Conservation (phyloP, 2,329 filamentous ascomycete genomes). For the Chaetomiaceae sp. region DNA sequence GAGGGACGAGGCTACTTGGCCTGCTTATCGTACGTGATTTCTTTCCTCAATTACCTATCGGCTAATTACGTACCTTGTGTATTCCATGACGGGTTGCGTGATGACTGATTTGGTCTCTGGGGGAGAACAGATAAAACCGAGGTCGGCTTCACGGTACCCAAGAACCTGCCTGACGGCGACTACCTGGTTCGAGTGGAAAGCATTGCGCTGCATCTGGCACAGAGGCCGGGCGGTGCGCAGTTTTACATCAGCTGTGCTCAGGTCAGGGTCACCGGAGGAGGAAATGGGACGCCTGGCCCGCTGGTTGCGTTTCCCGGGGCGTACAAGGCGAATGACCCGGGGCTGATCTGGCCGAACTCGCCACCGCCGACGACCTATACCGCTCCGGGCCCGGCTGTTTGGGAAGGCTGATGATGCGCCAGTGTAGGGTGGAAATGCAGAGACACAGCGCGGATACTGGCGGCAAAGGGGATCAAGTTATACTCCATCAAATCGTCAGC, state of each 20-base stretch:
- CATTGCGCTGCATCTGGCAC: slow-evolving; percentile 34
- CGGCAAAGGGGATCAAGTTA: too few relatives aligned
- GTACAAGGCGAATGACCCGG: slow-evolving; percentile 30
- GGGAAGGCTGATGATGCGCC: too few relatives aligned
- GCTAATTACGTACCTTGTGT: too few relatives aligned
- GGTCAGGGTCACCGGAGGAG: slow-evolving; percentile 29
- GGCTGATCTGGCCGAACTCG: slow-evolving; percentile 28
- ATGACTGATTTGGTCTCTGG: too few relatives aligned
- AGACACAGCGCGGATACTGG: too few relatives aligned
- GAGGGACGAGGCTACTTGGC: too few relatives aligned
- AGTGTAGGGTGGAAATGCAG: too few relatives aligned
- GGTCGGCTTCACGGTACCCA: slow-evolving; percentile 31
- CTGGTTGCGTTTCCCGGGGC: slow-evolving; percentile 31
- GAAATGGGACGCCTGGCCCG: slow-evolving; percentile 23
- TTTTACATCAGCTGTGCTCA: slow-evolving; percentile 34
- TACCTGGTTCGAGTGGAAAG: slow-evolving; percentile 38
- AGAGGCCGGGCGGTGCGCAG: slow-evolving; percentile 32
- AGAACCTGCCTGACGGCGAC: slow-evolving; percentile 33
- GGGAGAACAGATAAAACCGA: slow-evolving; percentile 27
- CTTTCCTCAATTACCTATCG: too few relatives aligned
- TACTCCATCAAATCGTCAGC: too few relatives aligned
- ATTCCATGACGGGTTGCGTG: too few relatives aligned
- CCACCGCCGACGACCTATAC: slow-evolving; percentile 25
- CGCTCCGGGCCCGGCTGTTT: slow-evolving; percentile 25
- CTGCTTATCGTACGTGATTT: too few relatives aligned